Evolutionary conservation across 2,329 filamentous ascomycete genomes (phyloP), one percentile per base, ranked within the genome.

Genomic region (Pseudogymnoascus sp.): DNA sequence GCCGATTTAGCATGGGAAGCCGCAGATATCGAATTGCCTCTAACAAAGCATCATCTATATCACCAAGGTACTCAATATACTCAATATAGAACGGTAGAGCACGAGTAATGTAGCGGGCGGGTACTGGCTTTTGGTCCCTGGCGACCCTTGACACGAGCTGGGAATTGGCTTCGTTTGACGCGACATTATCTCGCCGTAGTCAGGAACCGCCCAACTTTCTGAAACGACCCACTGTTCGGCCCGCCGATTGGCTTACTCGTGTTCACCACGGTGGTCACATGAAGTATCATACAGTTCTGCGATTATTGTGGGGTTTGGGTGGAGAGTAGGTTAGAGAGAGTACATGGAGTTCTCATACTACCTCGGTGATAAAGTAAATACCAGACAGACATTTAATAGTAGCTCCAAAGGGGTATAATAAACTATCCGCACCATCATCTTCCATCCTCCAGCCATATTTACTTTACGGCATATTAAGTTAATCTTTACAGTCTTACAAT

Each of bases 401-500:
- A 52, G 45, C 45, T 52, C 23, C n/a, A 52, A 52, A 52, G 45
- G 45, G 45, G 45, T 52, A 52, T 52, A 52, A 52, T 30, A 30
- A 52, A 52, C 23, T n/a, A 52, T 52, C 45, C 42, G 14, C 14
- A 16, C 23, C 23, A 52, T n/a, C 42, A 49, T 5, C 42, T 49
- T 25, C 11, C 45, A 30, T n/a, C 41, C 12, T 22, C 19, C 41
- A 23, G 3, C 41, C 41, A 23, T 39, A 39, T 39, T 19, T 30
- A 52, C 30, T 25, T 5, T 52, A 30, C 42, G 28, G 6, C 42
- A 49, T 7, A 49, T 49, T 49, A 38, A 62, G 19, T 19, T 19
- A 19, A 19, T 19, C 19, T 19, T 19, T 19, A 19, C 19, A 19
- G 19, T 58, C 58, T 68, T 76, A 87, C 66, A 88, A 69, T 70